These are phyloP conservation scores for Podila verticillata DNA, from an alignment of 192 early-diverging fungal genomes.

Conservation along the genomic window DNA sequence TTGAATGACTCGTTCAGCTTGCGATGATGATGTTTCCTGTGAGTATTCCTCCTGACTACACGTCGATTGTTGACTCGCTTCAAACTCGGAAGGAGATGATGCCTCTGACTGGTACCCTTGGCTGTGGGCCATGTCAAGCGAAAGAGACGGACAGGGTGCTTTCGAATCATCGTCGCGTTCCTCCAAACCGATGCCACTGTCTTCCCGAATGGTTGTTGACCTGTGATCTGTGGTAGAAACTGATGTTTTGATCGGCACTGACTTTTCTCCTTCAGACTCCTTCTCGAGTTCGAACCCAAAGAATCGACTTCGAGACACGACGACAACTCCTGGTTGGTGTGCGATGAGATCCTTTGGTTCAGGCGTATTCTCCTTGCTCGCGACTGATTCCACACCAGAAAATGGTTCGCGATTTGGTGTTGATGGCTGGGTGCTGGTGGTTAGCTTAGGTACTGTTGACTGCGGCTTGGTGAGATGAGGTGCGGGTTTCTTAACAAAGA, in stretches of 20 bases:
- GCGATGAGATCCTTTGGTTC: neutral
- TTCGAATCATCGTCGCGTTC: no score
- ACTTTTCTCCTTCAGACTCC: neutral
- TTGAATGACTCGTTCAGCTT: conserved; percentile 35
- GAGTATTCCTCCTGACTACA: neutral
- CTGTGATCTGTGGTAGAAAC: neutral
- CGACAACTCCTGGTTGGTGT: neutral
- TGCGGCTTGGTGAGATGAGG: neutral
- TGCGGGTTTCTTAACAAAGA: neutral
- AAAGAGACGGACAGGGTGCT: neutral
- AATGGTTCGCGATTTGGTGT: neutral
- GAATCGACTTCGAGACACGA: conserved; percentile 38
- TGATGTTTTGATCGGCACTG: neutral
- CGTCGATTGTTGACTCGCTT: neutral
- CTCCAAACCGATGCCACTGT: conserved; percentile 29
- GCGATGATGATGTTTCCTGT: neutral
- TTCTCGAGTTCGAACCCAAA: conserved; percentile 22
- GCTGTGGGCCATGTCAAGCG: neutral
- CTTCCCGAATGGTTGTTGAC: conserved; percentile 6
- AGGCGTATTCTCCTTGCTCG: neutral
- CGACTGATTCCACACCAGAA: neutral
- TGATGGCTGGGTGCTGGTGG: neutral
- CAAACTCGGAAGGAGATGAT: neutral
- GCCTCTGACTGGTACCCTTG: neutral
- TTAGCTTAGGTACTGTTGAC: neutral